Evolutionary conservation across 2,329 filamentous ascomycete genomes (phyloP).

Genomic region (Septoria petroselini): DNA sequence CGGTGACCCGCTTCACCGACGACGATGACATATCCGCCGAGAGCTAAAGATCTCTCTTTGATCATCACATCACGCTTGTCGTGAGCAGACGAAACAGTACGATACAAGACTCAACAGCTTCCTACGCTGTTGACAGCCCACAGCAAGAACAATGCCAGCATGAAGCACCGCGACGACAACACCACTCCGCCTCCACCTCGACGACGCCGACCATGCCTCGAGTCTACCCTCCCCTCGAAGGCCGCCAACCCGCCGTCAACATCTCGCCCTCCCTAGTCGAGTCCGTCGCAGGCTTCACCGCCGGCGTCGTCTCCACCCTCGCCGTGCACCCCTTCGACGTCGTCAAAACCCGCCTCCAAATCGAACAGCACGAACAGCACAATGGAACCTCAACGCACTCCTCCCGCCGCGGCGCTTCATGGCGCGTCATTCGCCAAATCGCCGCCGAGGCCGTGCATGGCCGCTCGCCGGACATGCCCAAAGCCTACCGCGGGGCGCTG

Average conservation of each 20-base stretch:
- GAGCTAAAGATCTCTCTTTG: neutral
- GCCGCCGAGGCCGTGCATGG: conserved; percentile 29
- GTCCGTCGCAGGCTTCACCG: conserved; percentile 83
- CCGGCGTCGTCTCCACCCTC: conserved; percentile 81
- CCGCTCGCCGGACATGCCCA: conserved; percentile 10
- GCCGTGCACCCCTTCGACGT: conserved; percentile 90
- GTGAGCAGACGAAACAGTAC: neutral
- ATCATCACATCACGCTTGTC: neutral
- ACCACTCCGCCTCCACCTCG: conserved; percentile 4
- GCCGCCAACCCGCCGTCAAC: conserved; percentile 48
- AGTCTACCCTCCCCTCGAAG: conserved; percentile 50
- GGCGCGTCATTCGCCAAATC: conserved; percentile 32
- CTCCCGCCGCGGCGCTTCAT: conserved; percentile 29
- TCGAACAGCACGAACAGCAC: conserved; percentile 27
- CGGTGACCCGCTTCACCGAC: too few relatives aligned
- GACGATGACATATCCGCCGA: too few relatives aligned
- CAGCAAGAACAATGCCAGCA: conserved; percentile 6
- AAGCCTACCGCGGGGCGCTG: neutral
- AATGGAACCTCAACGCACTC: neutral
- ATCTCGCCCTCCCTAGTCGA: conserved; percentile 78
- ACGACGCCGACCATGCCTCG: conserved; percentile 50
- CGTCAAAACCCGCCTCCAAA: conserved; percentile 90
- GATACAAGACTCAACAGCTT: neutral
- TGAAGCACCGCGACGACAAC: conserved; percentile 3
- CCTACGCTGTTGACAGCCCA: neutral